Conservation (phyloP, 768 basidiomycete genomes). For the Mycena leptocephala region DNA sequence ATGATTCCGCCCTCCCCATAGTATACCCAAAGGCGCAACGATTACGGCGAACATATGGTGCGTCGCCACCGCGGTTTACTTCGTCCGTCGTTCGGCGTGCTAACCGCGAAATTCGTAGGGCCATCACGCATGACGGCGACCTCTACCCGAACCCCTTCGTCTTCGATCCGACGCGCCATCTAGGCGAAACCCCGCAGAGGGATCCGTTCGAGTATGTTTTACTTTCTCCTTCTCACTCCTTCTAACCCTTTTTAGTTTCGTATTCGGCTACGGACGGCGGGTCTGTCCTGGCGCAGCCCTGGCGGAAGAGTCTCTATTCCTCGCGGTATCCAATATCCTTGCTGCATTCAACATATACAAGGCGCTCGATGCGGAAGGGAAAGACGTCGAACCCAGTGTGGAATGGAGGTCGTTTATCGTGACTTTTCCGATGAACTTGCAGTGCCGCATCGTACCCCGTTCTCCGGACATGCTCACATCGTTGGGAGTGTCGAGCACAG, state of each 20-base stretch:
- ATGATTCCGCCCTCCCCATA: too few species aligned
- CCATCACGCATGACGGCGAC: constrained; percentile 50
- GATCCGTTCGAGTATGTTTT: constrained; percentile 44
- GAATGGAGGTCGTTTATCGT: constrained; percentile 12
- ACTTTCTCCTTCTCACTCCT: not conserved
- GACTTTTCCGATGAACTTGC: constrained; percentile 12
- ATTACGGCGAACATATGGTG: constrained; percentile 52
- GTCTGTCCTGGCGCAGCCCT: constrained; percentile 41
- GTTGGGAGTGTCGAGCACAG: not conserved
- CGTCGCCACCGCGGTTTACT: not conserved
- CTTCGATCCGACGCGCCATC: constrained; percentile 52
- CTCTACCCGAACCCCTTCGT: constrained; percentile 48
- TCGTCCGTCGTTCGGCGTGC: too few species aligned
- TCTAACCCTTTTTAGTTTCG: constrained; percentile 7
- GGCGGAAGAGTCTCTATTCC: constrained; percentile 47
- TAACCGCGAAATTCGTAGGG: constrained; percentile 39
- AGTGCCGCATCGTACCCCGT: constrained; percentile 6
- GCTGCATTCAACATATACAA: constrained; percentile 46
- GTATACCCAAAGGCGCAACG: constrained; percentile 50
- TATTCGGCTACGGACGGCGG: constrained; percentile 35
- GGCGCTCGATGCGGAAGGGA: constrained; percentile 40
- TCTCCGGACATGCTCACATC: not conserved
- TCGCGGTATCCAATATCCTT: constrained; percentile 45
- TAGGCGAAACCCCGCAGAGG: constrained; percentile 39
- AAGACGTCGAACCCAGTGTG: constrained; percentile 35